A percentile compares a stretch with the other conserved stretches of the same genome.
phyloP scores from a whole-genome alignment of 352 stramenopile genomes.

The Phytophthora constricta region DNA sequence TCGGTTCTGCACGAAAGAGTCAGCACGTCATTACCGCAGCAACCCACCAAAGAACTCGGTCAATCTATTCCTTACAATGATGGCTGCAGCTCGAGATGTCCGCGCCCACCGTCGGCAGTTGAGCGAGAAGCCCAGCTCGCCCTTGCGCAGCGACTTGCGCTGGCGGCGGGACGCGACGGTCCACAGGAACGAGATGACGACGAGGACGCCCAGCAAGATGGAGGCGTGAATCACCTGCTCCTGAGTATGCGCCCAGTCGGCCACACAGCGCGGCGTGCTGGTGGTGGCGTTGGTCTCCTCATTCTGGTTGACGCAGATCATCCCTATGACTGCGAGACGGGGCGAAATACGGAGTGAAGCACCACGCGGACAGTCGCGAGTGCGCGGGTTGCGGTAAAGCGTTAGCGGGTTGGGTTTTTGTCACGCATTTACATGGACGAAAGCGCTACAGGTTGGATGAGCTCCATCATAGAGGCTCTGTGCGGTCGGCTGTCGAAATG shows the following conservation, averaged over 20 bases:
- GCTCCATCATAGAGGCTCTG: too few relatives aligned
- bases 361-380: slow-evolving; percentile 13
- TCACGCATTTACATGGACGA: background rate
- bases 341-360: slow-evolving; percentile 15
- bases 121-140: slow-evolving; percentile 86
- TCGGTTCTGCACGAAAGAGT: slow-evolving; percentile 53
- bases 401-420: slow-evolving; percentile 1
- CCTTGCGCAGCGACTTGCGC: slow-evolving; percentile 51
- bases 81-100: slow-evolving; percentile 70
- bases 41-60: background rate
- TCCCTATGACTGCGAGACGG: slow-evolving; percentile 44
- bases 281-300: slow-evolving; percentile 32
- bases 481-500: too few relatives aligned
- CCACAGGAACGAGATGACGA: slow-evolving; percentile 64
- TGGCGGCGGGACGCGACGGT: slow-evolving; percentile 63
- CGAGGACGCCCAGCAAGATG: slow-evolving; percentile 52
- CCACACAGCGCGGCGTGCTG: slow-evolving; percentile 64
- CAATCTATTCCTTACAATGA: slow-evolving; percentile 56
- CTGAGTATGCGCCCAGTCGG: slow-evolving; percentile 76
- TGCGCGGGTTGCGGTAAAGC: slow-evolving; percentile 14
- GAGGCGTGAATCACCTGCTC: slow-evolving; percentile 68
- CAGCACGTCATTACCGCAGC: slow-evolving; percentile 5
- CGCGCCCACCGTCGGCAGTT: slow-evolving; percentile 74
- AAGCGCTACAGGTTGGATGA: background rate
- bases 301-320: slow-evolving; percentile 79